A percentile compares a stretch with the other conserved stretches of the same genome.
These are phyloP conservation scores for Martensiomyces pterosporus DNA, from an alignment of 192 early-diverging fungal genomes.

Conservation along the genomic window DNA sequence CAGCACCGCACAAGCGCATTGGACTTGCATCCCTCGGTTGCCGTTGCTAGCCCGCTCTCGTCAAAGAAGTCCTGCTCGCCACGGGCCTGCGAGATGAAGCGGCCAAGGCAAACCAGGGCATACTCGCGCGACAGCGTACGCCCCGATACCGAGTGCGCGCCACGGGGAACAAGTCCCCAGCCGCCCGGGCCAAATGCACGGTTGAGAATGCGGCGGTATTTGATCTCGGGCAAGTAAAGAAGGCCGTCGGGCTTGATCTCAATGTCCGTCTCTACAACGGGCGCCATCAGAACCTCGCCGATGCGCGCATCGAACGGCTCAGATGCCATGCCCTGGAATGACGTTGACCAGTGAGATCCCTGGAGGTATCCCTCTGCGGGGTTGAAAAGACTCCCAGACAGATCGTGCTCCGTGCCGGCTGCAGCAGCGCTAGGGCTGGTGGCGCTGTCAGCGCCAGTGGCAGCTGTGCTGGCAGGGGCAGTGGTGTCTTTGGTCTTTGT, in stretches of 20 bases:
- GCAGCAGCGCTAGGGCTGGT: not conserved
- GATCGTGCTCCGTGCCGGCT: constrained; percentile 11
- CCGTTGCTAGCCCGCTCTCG: constrained; percentile 69
- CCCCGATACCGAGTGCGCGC: constrained; percentile 75
- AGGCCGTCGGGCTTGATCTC: constrained; percentile 97
- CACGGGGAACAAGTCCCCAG: constrained; percentile 85
- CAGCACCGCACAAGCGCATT: constrained; percentile 96
- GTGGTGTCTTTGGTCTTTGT: no score
- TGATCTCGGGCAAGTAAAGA: constrained; percentile 94
- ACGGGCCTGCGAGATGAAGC: constrained; percentile 89
- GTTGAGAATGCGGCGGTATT: constrained; percentile 94
- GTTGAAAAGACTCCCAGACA: constrained; percentile 34
- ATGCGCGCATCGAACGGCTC: constrained; percentile 72
- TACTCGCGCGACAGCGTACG: constrained; percentile 88
- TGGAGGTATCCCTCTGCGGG: constrained; percentile 39
- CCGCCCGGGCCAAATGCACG: constrained; percentile 92
- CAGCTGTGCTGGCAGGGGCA: no score
- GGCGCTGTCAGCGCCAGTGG: no score
- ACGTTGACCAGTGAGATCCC: constrained; percentile 59
- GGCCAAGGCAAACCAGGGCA: constrained; percentile 79
- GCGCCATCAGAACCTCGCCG: constrained; percentile 65
- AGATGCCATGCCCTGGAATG: constrained; percentile 67
- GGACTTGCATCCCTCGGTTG: constrained; percentile 82
- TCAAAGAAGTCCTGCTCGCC: constrained; percentile 93
- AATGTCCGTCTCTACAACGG: constrained; percentile 71